Evolutionary conservation across 2,329 filamentous ascomycete genomes (phyloP), one percentile per base, ranked within the genome.

Genomic region (Polychaeton citri): DNA sequence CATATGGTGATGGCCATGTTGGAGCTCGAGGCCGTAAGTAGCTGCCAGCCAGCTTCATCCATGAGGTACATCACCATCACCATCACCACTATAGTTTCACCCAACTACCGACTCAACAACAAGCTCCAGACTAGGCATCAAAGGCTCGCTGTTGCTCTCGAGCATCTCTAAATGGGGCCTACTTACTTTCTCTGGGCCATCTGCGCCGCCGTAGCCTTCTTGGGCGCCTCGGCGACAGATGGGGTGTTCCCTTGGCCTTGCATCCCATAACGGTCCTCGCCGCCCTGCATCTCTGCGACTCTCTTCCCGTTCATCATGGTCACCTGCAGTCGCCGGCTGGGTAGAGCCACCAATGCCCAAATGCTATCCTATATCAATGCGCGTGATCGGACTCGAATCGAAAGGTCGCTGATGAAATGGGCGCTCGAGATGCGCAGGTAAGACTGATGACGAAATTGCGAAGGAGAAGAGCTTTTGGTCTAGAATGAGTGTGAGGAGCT

Each of bases 111-210:
- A n/a, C n/a, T n/a, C n/a, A n/a, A n/a, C n/a, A n/a, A n/a, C n/a
- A n/a, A n/a, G n/a, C n/a, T n/a, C n/a, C n/a, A n/a, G n/a, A n/a
- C n/a, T n/a, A n/a, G n/a, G n/a, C n/a, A n/a, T n/a, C n/a, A n/a
- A n/a, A n/a, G n/a, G n/a, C n/a, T n/a, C n/a, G n/a, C n/a, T n/a
- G n/a, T n/a, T n/a, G n/a, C n/a, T n/a, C n/a, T n/a, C n/a, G n/a
- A n/a, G n/a, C n/a, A n/a, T n/a, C n/a, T n/a, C n/a, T n/a, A n/a
- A n/a, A n/a, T n/a, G n/a, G n/a, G n/a, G n/a, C n/a, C 34, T 6
- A 54, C 54, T 53, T 38, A 58, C 54, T 54, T 57, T 38, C 54
- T 45, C 33, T 41, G 40, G 32, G 54, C 54, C 46, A 58, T 38
- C 45, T 58, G 54, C 32, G 54, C 54, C 19, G 53, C 52, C 18